Conservation (phyloP, 805 yeast species). For the Saccharomycopsis oosterbeekiorum region DNA sequence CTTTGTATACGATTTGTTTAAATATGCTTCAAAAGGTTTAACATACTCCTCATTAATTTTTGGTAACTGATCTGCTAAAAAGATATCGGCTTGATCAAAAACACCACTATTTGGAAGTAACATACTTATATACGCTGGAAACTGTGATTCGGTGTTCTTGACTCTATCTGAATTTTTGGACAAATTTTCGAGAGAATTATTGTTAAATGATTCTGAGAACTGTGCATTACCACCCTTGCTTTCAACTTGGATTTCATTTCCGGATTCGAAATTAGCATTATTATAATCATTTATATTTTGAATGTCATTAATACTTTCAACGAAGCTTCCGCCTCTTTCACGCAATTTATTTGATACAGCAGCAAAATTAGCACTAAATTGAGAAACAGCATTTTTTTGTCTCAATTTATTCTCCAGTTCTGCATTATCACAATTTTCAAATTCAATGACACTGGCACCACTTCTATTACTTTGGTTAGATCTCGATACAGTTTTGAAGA, state of each 20-base stretch:
- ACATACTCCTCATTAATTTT: background rate
- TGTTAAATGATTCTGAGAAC: background rate
- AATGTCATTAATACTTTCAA: background rate
- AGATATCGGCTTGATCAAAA: background rate
- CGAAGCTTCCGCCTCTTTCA: background rate
- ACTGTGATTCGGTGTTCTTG: no score
- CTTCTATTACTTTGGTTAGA: background rate
- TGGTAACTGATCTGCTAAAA: background rate
- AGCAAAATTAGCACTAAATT: background rate
- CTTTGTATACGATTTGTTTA: background rate
- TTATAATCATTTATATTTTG: background rate
- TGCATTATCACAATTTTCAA: background rate
- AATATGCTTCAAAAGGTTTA: background rate
- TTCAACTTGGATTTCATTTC: background rate
- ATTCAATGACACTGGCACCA: background rate
- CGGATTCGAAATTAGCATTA: background rate
- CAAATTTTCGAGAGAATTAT: background rate
- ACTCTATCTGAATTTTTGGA: no score
- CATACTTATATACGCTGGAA: background rate
- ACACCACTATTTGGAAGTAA: background rate
- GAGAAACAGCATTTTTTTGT: background rate
- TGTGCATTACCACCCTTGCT: no score
- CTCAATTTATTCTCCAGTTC: background rate
- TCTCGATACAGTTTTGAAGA: background rate
- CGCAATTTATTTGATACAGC: background rate